phyloP scores from a whole-genome alignment of 768 basidiomycete species.

The Russula sp. region DNA sequence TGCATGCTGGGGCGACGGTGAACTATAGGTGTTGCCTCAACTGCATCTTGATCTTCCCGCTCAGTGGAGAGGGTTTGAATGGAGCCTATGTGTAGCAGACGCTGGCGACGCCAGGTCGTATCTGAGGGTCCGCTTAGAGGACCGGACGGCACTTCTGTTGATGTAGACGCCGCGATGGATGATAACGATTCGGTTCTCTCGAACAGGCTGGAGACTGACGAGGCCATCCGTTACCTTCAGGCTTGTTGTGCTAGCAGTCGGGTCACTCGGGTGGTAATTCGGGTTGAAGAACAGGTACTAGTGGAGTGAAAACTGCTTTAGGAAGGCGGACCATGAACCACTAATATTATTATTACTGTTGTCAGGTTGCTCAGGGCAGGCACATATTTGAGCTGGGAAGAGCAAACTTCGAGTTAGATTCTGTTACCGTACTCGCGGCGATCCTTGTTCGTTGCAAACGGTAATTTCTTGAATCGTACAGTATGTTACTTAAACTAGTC shows the following conservation, averaged over 20 bases:
- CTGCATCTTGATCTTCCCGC: constrained; percentile 21
- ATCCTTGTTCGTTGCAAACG: too few relatives aligned
- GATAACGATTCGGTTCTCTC: background rate
- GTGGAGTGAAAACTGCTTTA: background rate
- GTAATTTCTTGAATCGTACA: too few relatives aligned
- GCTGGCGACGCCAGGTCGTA: constrained; percentile 54
- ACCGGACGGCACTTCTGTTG: constrained; percentile 28
- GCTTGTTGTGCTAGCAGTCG: too few relatives aligned
- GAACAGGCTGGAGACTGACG: background rate
- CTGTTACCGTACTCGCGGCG: too few relatives aligned
- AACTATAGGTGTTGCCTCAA: constrained; percentile 36
- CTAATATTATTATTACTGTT: too few relatives aligned
- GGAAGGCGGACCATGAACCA: background rate
- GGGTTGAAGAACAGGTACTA: too few relatives aligned
- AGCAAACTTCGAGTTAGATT: too few relatives aligned
- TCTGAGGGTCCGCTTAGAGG: constrained; percentile 47
- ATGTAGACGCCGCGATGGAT: background rate
- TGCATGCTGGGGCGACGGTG: constrained; percentile 25
- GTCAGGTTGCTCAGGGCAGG: too few relatives aligned
- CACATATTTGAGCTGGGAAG: too few relatives aligned
- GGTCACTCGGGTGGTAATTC: too few relatives aligned
- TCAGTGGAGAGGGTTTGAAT: constrained; percentile 11
- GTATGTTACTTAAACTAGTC: background rate
- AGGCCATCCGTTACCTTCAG: background rate
- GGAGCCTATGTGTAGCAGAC: constrained; percentile 50